Evolutionary conservation across 2,329 filamentous ascomycete species (phyloP).

Genomic region (Phialocephala sp.): DNA sequence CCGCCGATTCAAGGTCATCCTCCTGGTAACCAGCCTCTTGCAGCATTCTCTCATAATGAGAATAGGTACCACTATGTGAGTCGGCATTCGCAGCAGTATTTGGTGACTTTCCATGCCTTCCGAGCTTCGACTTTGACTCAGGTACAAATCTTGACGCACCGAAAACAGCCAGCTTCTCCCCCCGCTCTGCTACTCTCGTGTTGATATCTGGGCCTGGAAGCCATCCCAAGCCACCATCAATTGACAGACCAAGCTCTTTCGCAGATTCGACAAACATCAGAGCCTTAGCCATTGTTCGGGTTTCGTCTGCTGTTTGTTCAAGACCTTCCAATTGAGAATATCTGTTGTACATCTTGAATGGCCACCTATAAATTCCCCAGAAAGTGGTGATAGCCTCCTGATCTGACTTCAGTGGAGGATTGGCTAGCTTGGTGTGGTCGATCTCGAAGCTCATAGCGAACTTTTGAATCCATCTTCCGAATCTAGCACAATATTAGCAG

Average conservation of each 20-base stretch:
- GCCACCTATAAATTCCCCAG: constrained; percentile 72
- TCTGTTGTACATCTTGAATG: constrained; percentile 61
- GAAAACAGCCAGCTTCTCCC: constrained; percentile 51
- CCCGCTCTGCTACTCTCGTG: constrained; percentile 49
- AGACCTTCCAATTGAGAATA: constrained; percentile 64
- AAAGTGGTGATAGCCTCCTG: constrained; percentile 61
- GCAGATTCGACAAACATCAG: constrained; percentile 61
- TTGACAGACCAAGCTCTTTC: constrained; percentile 68
- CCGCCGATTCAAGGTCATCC: constrained; percentile 27
- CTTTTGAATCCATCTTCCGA: constrained; percentile 63
- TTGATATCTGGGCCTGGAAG: constrained; percentile 65
- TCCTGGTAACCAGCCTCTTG: constrained; percentile 37
- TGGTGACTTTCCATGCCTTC: constrained; percentile 24
- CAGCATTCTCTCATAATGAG: constrained; percentile 34
- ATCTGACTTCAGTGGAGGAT: constrained; percentile 60
- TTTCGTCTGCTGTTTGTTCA: constrained; percentile 68
- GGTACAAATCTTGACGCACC: constrained; percentile 46
- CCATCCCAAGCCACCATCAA: constrained; percentile 72
- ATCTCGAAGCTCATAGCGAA: constrained; percentile 74
- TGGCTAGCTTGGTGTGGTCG: constrained; percentile 55
- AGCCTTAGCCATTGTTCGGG: constrained; percentile 63
- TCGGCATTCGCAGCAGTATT: constrained; percentile 19
- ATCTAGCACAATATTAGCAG: constrained; percentile 41
- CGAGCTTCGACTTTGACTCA: constrained; percentile 38
- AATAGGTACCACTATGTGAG: constrained; percentile 11